Percentiles rank a stretch among this genome's conserved stretches.
These are phyloP conservation scores for Rosellinia necatrix DNA, from an alignment of 2,329 filamentous ascomycete genomes.

Conservation along the genomic window DNA sequence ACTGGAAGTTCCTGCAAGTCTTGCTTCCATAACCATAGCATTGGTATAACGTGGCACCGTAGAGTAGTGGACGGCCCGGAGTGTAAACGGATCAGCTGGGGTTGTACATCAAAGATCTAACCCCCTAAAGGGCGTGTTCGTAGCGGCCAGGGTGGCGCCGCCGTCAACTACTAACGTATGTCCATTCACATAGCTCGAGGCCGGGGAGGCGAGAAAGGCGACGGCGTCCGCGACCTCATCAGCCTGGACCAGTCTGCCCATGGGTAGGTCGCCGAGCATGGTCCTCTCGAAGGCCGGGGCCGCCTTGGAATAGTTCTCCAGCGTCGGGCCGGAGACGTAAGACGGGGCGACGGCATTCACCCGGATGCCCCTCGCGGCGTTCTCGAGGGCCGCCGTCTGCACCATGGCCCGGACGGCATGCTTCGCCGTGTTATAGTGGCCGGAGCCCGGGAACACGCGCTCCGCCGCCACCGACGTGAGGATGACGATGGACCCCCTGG, in stretches of 20 bases:
- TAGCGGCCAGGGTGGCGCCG: slow-evolving; percentile 22
- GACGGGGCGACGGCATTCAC: slow-evolving; percentile 24
- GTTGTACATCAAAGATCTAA: too few relatives aligned
- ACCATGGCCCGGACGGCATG: slow-evolving; percentile 31
- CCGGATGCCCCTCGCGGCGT: slow-evolving; percentile 6
- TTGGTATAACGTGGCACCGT: too few relatives aligned
- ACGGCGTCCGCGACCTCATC: slow-evolving; percentile 28
- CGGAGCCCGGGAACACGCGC: slow-evolving; percentile 24
- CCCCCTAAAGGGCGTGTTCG: slow-evolving; percentile 26
- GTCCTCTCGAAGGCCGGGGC: slow-evolving; percentile 24
- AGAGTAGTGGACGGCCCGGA: too few relatives aligned
- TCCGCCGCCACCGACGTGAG: slow-evolving; percentile 30
- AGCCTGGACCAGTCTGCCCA: slow-evolving; percentile 21
- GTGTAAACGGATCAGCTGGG: too few relatives aligned
- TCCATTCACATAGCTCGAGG: slow-evolving; percentile 31
- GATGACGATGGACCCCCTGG: slow-evolving; percentile 28
- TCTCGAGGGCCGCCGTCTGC: slow-evolving; percentile 30
- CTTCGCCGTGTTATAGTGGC: slow-evolving; percentile 28
- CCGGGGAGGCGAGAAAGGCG: slow-evolving; percentile 28
- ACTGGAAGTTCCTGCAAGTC: too few relatives aligned
- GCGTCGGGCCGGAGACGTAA: slow-evolving; percentile 30
- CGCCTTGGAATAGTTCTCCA: slow-evolving; percentile 24
- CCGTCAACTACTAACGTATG: slow-evolving; percentile 31
- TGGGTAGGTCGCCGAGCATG: slow-evolving; percentile 28
- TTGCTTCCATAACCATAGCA: too few relatives aligned